These are phyloP conservation scores for Ceriops zippeliana DNA, from an alignment of 345 rosid species.

Conservation along the genomic window DNA sequence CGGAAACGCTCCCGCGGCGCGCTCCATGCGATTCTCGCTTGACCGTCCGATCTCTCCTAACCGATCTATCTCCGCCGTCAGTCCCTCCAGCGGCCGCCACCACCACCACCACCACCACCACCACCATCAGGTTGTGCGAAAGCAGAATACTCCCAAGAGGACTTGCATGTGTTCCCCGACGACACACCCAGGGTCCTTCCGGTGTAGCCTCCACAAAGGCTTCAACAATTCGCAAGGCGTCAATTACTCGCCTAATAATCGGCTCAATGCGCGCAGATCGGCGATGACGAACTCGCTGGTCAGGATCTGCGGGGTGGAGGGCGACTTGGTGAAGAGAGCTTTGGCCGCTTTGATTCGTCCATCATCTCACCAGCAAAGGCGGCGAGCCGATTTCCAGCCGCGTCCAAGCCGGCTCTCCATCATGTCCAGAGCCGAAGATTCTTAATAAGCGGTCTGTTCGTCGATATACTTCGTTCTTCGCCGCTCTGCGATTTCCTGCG, in stretches of 20 bases:
- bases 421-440: constrained; percentile 43
- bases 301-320: constrained; percentile 65
- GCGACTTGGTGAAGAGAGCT: constrained; percentile 55
- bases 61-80: constrained; percentile 41
- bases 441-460: neutral
- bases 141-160: constrained; percentile 32
- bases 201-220: constrained; percentile 65
- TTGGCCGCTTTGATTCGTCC: constrained; percentile 54
- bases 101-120: constrained; percentile 5
- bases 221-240: constrained; percentile 10
- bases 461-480: neutral
- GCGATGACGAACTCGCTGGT: constrained; percentile 78
- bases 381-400: constrained; percentile 57
- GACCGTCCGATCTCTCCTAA: constrained; percentile 48
- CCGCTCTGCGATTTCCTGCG: neutral
- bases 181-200: constrained; percentile 76
- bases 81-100: constrained; percentile 22
- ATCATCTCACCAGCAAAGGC: constrained; percentile 45
- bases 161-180: constrained; percentile 75
- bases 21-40: constrained; percentile 39
- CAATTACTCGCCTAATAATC: constrained; percentile 39
- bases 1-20: constrained; percentile 24
- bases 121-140: constrained; percentile 26
- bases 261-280: constrained; percentile 59
- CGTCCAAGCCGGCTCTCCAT: constrained; percentile 62